Conservation (phyloP, 2,329 filamentous ascomycete species). For the Cladophialophora carrionii region DNA sequence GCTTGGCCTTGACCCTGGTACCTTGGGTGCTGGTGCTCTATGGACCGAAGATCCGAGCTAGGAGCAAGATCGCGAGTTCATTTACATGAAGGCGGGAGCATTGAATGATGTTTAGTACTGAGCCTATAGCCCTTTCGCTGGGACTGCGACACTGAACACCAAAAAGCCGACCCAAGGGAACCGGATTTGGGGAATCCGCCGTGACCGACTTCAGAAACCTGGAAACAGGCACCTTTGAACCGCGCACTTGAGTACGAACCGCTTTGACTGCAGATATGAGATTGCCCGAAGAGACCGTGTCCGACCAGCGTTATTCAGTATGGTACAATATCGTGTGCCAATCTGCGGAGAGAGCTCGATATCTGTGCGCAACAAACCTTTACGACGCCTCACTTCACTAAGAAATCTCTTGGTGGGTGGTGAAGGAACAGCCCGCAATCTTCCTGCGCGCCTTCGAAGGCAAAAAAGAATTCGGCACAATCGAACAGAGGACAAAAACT, state of each 20-base stretch:
- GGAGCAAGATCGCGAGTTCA: conserved; percentile 70
- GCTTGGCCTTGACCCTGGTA: conserved; percentile 68
- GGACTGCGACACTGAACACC: not conserved
- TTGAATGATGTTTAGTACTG: not conserved
- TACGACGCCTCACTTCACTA: not conserved
- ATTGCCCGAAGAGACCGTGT: not conserved
- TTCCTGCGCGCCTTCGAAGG: not conserved
- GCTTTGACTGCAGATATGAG: not conserved
- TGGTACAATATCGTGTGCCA: not conserved
- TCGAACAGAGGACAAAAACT: not conserved
- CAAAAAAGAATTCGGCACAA: not conserved
- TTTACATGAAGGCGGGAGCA: conserved; percentile 16
- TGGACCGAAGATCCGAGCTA: conserved; percentile 72
- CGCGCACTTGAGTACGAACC: not conserved
- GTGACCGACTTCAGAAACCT: not conserved
- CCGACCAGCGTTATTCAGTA: not conserved
- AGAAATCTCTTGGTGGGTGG: not conserved
- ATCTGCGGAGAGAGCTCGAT: not conserved
- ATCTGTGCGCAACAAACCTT: not conserved
- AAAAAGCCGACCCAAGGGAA: too few species aligned
- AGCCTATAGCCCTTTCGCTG: not conserved
- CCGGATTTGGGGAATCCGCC: not conserved
- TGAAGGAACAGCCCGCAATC: not conserved
- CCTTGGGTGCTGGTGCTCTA: conserved; percentile 83
- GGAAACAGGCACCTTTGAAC: not conserved